phyloP scores from a whole-genome alignment of 192 early-diverging fungal species.

The Thoreauomyces humboldtii region DNA sequence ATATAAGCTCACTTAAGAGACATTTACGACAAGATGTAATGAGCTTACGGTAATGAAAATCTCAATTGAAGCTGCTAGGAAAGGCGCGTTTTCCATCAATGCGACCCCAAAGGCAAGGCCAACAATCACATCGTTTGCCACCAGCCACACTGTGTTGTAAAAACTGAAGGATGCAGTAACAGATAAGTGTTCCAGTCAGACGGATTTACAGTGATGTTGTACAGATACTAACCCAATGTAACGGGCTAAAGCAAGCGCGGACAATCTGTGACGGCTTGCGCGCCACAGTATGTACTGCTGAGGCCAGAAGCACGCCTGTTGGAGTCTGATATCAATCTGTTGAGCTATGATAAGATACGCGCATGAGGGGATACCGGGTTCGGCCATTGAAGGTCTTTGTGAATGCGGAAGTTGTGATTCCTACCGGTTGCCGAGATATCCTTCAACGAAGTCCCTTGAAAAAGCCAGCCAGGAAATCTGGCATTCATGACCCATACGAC shows the following conservation, averaged over 20 bases:
- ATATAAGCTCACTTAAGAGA: neutral
- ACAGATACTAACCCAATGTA: conserved; percentile 66
- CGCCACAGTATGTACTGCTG: conserved; percentile 74
- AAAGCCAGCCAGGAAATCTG: conserved; percentile 41
- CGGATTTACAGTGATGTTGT: neutral
- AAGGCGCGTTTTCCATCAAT: conserved; percentile 59
- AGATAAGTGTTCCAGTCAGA: neutral
- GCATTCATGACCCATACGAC: conserved; percentile 60
- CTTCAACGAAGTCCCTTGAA: conserved; percentile 12
- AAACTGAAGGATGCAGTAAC: conserved; percentile 60
- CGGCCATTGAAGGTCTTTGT: neutral
- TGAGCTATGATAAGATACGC: conserved; percentile 61
- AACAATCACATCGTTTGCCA: conserved; percentile 88
- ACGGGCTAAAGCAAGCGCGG: conserved; percentile 58
- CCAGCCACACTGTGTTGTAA: conserved; percentile 94
- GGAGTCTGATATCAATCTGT: conserved; percentile 85
- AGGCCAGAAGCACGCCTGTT: conserved; percentile 85
- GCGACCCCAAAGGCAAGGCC: conserved; percentile 76
- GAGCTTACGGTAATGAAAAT: conserved; percentile 1
- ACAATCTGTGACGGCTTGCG: conserved; percentile 55
- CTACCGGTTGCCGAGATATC: conserved; percentile 23
- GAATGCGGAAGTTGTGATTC: too few relatives aligned
- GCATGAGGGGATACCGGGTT: conserved; percentile 51
- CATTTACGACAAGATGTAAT: neutral
- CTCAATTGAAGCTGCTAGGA: conserved; percentile 13